Evolutionary conservation across 1,139 yeast species (phyloP).

Genomic region (Sugiyamaella novakii): DNA sequence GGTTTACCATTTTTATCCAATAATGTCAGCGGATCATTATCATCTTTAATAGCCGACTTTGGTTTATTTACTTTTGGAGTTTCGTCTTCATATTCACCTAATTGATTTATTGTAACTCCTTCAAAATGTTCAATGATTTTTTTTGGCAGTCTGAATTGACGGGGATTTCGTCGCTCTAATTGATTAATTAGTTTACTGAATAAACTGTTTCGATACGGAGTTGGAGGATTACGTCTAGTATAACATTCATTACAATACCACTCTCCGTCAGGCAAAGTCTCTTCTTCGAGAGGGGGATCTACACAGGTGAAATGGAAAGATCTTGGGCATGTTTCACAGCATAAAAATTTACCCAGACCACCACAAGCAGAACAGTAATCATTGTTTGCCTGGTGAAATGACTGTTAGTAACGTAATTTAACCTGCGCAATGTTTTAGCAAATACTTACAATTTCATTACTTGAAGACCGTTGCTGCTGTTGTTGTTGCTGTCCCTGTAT

Average conservation of each 20-base stretch:
- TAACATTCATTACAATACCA: slow-evolving; percentile 86
- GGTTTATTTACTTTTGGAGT: slow-evolving; percentile 46
- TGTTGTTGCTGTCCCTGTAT: slow-evolving; percentile 18
- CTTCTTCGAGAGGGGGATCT: slow-evolving; percentile 82
- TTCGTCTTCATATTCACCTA: slow-evolving; percentile 71
- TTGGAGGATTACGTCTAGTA: slow-evolving; percentile 41
- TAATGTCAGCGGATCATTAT: slow-evolving; percentile 64
- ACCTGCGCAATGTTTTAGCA: background rate
- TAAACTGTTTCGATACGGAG: slow-evolving; percentile 42
- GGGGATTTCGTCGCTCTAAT: slow-evolving; percentile 63
- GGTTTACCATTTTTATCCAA: slow-evolving; percentile 68
- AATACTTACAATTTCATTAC: slow-evolving; percentile 16
- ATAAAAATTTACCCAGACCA: slow-evolving; percentile 81
- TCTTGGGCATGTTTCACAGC: slow-evolving; percentile 91
- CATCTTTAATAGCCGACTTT: slow-evolving; percentile 45
- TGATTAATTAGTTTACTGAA: slow-evolving; percentile 68
- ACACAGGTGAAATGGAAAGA: slow-evolving; percentile 92
- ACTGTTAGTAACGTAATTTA: slow-evolving; percentile 1
- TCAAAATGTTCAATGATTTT: slow-evolving; percentile 70
- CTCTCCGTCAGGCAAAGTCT: slow-evolving; percentile 77
- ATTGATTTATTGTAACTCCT: slow-evolving; percentile 66
- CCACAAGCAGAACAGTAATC: slow-evolving; percentile 91
- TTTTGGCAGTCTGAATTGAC: slow-evolving; percentile 71
- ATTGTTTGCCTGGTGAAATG: slow-evolving; percentile 59
- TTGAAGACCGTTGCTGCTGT: slow-evolving; percentile 4